Percentiles rank a stretch among this genome's conserved stretches.
Evolutionary conservation across 805 yeast genomes (phyloP).

Genomic region (Yamadazyma phyllophila): DNA sequence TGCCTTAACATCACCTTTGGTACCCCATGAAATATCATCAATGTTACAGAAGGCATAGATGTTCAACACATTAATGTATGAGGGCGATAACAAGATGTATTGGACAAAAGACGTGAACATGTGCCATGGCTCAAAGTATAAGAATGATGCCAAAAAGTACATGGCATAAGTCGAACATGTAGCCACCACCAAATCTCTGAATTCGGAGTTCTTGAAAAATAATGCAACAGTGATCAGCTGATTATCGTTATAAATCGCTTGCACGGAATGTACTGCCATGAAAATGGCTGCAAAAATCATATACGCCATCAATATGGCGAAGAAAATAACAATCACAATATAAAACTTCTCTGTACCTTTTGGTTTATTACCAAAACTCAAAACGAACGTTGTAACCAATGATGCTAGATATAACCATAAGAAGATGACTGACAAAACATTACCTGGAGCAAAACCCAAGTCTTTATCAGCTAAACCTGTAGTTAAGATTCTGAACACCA

Average conservation of each 20-base stretch:
- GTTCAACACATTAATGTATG: constrained; percentile 56
- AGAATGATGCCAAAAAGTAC: constrained; percentile 55
- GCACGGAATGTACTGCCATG: constrained; percentile 53
- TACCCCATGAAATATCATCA: constrained; percentile 74
- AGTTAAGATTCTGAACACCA: constrained; percentile 62
- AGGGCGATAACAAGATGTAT: constrained; percentile 50
- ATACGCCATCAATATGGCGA: constrained; percentile 60
- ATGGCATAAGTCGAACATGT: constrained; percentile 60
- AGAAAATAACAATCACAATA: constrained; percentile 50
- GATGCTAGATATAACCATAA: constrained; percentile 57
- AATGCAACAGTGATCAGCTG: constrained; percentile 43
- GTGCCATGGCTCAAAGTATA: constrained; percentile 68
- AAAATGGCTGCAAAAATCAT: constrained; percentile 57
- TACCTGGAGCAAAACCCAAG: constrained; percentile 45
- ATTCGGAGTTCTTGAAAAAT: constrained; percentile 45
- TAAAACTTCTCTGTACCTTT: constrained; percentile 58
- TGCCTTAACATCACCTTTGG: constrained; percentile 66
- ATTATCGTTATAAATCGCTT: constrained; percentile 29
- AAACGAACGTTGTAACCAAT: constrained; percentile 55
- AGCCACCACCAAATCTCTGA: constrained; percentile 54
- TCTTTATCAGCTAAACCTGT: constrained; percentile 43
- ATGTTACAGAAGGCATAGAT: constrained; percentile 70
- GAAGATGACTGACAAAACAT: constrained; percentile 49
- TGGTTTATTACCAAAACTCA: constrained; percentile 65
- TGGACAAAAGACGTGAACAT: constrained; percentile 54